Conservation (phyloP, 805 yeast genomes). For the Teunomyces kruisii region DNA sequence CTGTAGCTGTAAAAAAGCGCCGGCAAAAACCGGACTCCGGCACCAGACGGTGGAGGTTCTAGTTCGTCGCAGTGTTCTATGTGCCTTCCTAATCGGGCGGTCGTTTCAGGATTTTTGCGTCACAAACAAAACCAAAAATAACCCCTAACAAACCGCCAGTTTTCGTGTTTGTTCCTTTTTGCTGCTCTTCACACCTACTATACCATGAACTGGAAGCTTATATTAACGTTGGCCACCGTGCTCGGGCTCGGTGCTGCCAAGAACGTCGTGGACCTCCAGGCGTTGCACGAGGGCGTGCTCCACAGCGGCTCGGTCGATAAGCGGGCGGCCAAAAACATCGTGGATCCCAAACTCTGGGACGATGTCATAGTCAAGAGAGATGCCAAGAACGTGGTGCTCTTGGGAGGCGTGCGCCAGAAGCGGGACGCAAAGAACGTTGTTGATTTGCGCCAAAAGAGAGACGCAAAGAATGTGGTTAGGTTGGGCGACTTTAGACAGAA, state of each 20-base stretch:
- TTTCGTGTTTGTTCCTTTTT: no score
- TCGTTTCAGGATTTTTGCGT: neutral
- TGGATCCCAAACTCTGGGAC: neutral
- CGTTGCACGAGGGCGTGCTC: no score
- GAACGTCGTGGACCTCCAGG: neutral
- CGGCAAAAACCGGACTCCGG: no score
- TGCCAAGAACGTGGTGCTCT: neutral
- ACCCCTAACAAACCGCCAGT: no score
- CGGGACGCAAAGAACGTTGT: conserved; percentile 9
- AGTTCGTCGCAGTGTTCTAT: neutral
- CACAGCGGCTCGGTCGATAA: neutral
- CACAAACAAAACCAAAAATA: neutral
- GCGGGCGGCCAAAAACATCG: conserved; percentile 10
- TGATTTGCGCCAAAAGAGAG: conserved; percentile 9
- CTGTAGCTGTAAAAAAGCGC: no score
- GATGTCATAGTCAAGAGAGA: neutral
- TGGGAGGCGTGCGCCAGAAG: neutral
- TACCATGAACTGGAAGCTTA: conserved; percentile 2
- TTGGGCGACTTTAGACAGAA: conserved; percentile 6
- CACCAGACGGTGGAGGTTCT: no score
- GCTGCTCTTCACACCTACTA: neutral
- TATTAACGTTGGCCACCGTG: neutral
- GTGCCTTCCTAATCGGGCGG: neutral
- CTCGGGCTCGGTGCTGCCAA: neutral
- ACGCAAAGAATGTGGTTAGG: conserved; percentile 12